These are phyloP conservation scores for Diplotaxis tenuifolia DNA, from an alignment of 345 rosid species.

Conservation along the genomic window DNA sequence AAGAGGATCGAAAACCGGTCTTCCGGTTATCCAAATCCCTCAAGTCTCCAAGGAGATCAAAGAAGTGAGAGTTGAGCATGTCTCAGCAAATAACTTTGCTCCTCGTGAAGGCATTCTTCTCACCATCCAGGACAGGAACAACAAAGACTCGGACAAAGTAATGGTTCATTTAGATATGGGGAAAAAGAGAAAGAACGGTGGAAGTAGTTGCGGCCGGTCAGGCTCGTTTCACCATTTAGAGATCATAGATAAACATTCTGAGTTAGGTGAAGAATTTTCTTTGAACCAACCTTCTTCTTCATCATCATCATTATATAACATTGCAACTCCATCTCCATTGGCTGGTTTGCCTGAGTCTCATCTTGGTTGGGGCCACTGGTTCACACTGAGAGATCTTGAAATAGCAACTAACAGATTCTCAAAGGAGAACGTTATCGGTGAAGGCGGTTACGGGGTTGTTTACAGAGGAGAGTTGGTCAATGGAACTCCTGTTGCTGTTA, in stretches of 20 bases:
- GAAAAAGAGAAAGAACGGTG: constrained; percentile 33
- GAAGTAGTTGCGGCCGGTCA: constrained; percentile 49
- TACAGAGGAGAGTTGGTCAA: constrained; percentile 68
- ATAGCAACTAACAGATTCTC: constrained; percentile 69
- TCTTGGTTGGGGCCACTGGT: constrained; percentile 99
- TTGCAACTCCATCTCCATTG: constrained; percentile 74
- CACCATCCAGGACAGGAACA: constrained; percentile 18
- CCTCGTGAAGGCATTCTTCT: constrained; percentile 54
- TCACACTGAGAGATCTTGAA: constrained; percentile 85
- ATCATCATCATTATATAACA: constrained; percentile 65
- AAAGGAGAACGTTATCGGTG: constrained; percentile 40
- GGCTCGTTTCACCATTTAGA: constrained; percentile 60
- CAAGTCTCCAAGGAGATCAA: constrained; percentile 85
- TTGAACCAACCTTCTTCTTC: constrained; percentile 49
- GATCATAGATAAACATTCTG: constrained; percentile 48
- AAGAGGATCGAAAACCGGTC: constrained; percentile 49
- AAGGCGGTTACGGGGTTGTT: constrained; percentile 92
- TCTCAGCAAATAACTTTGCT: constrained; percentile 60
- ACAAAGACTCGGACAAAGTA: constrained; percentile 42
- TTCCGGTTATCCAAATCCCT: constrained; percentile 68
- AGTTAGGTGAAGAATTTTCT: constrained; percentile 69
- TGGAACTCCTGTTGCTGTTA: constrained; percentile 81
- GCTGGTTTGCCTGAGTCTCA: constrained; percentile 83
- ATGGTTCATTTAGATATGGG: constrained; percentile 74
- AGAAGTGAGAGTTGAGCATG: constrained; percentile 86